Base-by-base conservation (phyloP, 306 rosid genomes). In the Aeschynomene evenia region DNA sequence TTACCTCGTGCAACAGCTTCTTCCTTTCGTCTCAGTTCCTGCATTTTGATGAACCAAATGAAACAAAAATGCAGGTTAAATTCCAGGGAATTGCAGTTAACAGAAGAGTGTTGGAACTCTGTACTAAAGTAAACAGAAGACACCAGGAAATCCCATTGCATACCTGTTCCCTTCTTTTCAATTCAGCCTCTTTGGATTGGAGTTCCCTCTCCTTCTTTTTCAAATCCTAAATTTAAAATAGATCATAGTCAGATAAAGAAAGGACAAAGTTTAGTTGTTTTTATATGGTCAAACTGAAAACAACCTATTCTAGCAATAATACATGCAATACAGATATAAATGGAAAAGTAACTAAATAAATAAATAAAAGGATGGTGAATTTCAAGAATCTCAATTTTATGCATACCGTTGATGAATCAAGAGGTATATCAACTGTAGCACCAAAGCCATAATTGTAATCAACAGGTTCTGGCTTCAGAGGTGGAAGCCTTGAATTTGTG, bases 171-270 rank as follows among this genome's bases (percentile, higher is more conserved):
- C 96, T 82, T 81, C 72, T 88, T 76, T 63, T 88, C 81, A 90
- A 68, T 56, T 92, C 98, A 79, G 96, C 85, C 85, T 92, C 98
- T 75, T 84, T 92, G 74, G 96, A 88, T 83, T 90, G 98, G 77
- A 92, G 96, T 64, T 92, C 96, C 88, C 77, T 92, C 87, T 92
- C 98, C 79, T 82, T 92, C 83, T 79, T 88, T 75, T 84, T 86
- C 88, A 93, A 79, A 85, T 93, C 96, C 98, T 92, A 67, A 65
- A 26, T 61, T 68, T 53, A 58, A 69, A 71, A 72, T 9, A 51
- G 66, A 73, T 71, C n/a, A 69, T 15, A 66, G 52, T 75, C 52
- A 74, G 78, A n/a, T n/a, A n/a, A n/a, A n/a, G n/a, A n/a, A n/a
- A n/a, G n/a, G n/a, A n/a, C n/a, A n/a, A n/a, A n/a, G n/a, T n/a